Evolutionary conservation across 2,329 filamentous ascomycete genomes (phyloP).

Genomic region (Plenodomus biglobosus): DNA sequence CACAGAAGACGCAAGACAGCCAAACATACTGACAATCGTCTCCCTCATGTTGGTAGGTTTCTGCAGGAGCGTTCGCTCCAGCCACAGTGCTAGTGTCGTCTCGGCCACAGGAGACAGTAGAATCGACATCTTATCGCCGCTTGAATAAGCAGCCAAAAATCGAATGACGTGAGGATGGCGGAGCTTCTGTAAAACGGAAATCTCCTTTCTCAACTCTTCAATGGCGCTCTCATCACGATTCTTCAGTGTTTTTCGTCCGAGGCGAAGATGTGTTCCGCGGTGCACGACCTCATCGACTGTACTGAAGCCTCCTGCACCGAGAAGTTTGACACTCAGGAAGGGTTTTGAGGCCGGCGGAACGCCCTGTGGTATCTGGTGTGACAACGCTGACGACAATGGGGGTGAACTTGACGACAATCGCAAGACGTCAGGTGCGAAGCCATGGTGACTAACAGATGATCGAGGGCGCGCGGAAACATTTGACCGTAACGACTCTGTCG

Average conservation of each 20-base stretch:
- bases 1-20: slow-evolving; percentile 40
- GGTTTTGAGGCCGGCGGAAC: slow-evolving; percentile 17
- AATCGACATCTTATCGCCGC: slow-evolving; percentile 42
- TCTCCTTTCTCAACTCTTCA: slow-evolving; percentile 41
- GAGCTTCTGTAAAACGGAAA: slow-evolving; percentile 41
- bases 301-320: slow-evolving; percentile 42
- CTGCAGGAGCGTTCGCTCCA: slow-evolving; percentile 24
- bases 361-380: slow-evolving; percentile 3
- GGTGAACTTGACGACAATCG: neutral
- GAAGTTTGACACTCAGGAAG: slow-evolving; percentile 41
- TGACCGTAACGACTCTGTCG: neutral
- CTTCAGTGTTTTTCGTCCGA: slow-evolving; percentile 44
- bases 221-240: slow-evolving; percentile 36
- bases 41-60: slow-evolving; percentile 26
- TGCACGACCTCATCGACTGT: slow-evolving; percentile 44
- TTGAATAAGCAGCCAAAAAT: slow-evolving; percentile 41
- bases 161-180: slow-evolving; percentile 45
- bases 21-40: slow-evolving; percentile 39
- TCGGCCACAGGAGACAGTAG: slow-evolving; percentile 43
- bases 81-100: slow-evolving; percentile 40
- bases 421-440: neutral
- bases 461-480: neutral
- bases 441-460: neutral
- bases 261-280: slow-evolving; percentile 35
- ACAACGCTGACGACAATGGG: neutral